Percentiles rank a stretch among this genome's conserved stretches.
These are phyloP conservation scores for Boletus smithii DNA, from an alignment of 1,284 basidiomycete genomes.

Conservation along the genomic window DNA sequence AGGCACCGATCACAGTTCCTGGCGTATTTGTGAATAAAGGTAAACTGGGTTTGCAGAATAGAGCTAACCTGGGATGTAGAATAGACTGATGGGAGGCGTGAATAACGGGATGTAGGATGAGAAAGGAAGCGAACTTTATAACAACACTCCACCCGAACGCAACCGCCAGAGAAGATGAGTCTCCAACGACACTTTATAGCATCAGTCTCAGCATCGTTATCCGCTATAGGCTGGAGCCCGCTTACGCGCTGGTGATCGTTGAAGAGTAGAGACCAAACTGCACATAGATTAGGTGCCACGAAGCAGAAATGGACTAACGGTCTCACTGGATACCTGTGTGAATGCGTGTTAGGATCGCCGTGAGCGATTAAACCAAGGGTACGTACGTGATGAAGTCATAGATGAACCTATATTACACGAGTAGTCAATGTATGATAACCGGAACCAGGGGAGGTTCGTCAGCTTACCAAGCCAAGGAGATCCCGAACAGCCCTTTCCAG, in stretches of 20 bases:
- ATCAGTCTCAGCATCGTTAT: slow-evolving; percentile 1
- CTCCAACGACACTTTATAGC: slow-evolving; percentile 54
- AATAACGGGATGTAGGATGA: slow-evolving; percentile 1
- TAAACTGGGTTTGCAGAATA: not conserved
- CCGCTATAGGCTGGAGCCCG: slow-evolving; percentile 8
- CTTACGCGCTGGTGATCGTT: slow-evolving; percentile 66
- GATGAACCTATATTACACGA: slow-evolving; percentile 55
- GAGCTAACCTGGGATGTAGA: slow-evolving; percentile 59
- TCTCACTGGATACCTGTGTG: slow-evolving; percentile 56
- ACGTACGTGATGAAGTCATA: slow-evolving; percentile 79
- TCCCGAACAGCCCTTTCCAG: slow-evolving; percentile 64
- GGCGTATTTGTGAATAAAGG: not conserved
- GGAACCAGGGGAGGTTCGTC: not conserved
- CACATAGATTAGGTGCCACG: slow-evolving; percentile 2
- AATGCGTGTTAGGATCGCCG: slow-evolving; percentile 2
- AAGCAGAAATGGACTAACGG: not conserved
- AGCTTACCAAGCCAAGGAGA: slow-evolving; percentile 69
- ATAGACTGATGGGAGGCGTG: slow-evolving; percentile 47
- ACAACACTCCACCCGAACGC: slow-evolving; percentile 77
- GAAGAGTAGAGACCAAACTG: slow-evolving; percentile 85
- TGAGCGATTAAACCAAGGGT: not conserved
- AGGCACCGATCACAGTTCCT: slow-evolving; percentile 76
- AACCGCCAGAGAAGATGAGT: slow-evolving; percentile 45
- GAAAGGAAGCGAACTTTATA: slow-evolving; percentile 56
- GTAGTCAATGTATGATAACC: not conserved